Evolutionary conservation across 78 protist genomes (phyloP), one percentile per base, ranked within the genome.

Genomic region (Neovahlkampfia damariscottae): DNA sequence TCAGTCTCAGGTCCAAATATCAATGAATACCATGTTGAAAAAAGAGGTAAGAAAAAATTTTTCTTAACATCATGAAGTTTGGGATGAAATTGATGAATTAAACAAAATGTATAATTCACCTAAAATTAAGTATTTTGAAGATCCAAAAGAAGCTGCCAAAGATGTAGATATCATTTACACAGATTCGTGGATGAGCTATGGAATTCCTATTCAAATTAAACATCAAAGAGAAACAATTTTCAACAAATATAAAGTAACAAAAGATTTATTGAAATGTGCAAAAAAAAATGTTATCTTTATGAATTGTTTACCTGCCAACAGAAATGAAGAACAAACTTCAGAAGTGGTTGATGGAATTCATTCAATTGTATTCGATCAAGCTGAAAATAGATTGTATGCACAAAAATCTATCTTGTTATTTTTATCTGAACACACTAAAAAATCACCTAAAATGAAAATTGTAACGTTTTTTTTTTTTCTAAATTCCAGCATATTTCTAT

Each of bases 221-320:
- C 72, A 74, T 37, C 7, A 2, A n/a, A 67, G 90, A 37, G 37
- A 71, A 37, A 29, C 32, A n/a, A 10, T 0, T 10, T 78, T 88
- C 71, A 41, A 4, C n/a, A 85, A 85, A n/a, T 85, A 34, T 75
- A 86, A 62, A 34, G 88, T 85, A 19, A 88, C 77, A 67, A 1
- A 19, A 8, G 87, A 80, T 30, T 38, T 85, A 38, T 40, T 81
- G 79, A 2, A 28, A n/a, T 74, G 40, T 10, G 87, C 91, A 38
- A 82, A 81, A 36, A 58, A 67, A 7, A 75, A 84, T 66, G 67
- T 40, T 2, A 82, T 82, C 75, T 88, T 88, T 87, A 85, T 88
- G 89, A 85, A 88, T 87, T 85, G 90, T 81, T 80, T 85, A 29
- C 91, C 91, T 0, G 91, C 91, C 28, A 74, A 41, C 50, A 78